Base-by-base conservation (phyloP, 164 flowering plant genomes). In the Chimonanthus praecox region DNA sequence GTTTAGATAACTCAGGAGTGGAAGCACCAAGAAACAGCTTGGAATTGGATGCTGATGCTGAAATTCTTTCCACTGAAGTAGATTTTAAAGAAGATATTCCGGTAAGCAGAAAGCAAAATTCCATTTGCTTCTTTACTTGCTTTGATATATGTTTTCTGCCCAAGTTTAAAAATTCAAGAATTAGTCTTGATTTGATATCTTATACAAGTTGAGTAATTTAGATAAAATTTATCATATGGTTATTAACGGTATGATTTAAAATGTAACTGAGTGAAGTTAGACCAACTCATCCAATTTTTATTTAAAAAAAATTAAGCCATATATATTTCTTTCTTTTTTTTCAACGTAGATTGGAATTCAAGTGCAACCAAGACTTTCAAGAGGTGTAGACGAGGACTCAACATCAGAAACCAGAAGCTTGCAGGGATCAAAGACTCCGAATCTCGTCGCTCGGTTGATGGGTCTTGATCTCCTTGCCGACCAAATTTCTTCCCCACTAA, bases 1-100 rank as follows among this genome's bases (percentile, higher is more conserved):
- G 49, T 62, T 58, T 71, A 33, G 43, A n/a, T 64, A 71, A 71
- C 76, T 78, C 83, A 91, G 97, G 97, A 43, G 75, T 77, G 8
- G 94, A 90, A 77, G 95, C 99, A 58, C 97, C 97, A 63, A 84
- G 97, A 70, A 92, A 91, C 73, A 94, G 97, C 83, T 85, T 90
- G 86, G 91, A 94, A 74, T 77, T 82, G 47, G 86, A 83, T 51
- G 87, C 83, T 5, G 58, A 68, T 6, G 13, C 44, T 13, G 48
- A 44, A 44, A 33, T 44, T 45, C 74, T 10, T 71, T 73, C 65
- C 48, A 78, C 77, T 60, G 81, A 82, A 64, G 85, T 43, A 49
- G 78, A 77, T 63, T 78, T 82, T 58, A 84, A 76, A 43, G 79
- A 70, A 51, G 82, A 83, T 44, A 74, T 88, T 70, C 90, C 87